Evolutionary conservation across 2,329 filamentous ascomycete species (phyloP), one percentile per base, ranked within the genome.

Genomic region (Hirsutella rhossiliensis): DNA sequence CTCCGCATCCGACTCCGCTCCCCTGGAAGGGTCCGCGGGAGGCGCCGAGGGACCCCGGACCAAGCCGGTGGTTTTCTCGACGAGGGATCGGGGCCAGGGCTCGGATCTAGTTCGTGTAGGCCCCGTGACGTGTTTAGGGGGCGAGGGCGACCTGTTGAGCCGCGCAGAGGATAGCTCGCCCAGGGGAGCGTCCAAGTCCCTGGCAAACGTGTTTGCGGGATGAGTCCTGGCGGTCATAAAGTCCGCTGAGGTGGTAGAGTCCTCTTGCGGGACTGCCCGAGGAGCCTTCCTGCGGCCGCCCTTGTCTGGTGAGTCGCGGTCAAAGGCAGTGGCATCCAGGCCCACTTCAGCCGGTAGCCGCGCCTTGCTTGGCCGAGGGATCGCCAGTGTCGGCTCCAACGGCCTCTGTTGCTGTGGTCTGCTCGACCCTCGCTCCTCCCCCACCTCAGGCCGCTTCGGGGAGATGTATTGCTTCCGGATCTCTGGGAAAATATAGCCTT

Each of bases 401-500:
- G 38, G 46, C 42, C 47, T 52, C 15, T 18, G 12, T n/a, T 19
- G 38, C 23, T 19, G 23, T 8, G 6, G 44, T 42, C 50, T 20
- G 20, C 27, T 7, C 28, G 38, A 17, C 41, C 40, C 20, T 13
- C 29, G 12, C 38, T 43, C 18, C 38, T 31, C 31, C 23, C 27
- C 23, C 13, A 8, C 29, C 3, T 42, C 36, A 15, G 46, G 38
- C 46, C 52, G 39, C 32, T 50, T 43, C 40, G 51, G 36, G 44
- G 28, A 8, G 6, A 47, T 46, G 28, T 61, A 59, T 38, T 47
- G 50, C 37, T 65, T 59, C 41, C 59, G 62, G 27, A 76, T 54
- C 47, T 73, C 67, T 0, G 69, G 60, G 44, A 72, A 76, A 45
- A 75, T 55, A 42, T 64, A 76, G 7, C 60, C 52, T 34, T 68